Evolutionary conservation across 345 rosid species (phyloP).

Genomic region (Psidium guajava): DNA sequence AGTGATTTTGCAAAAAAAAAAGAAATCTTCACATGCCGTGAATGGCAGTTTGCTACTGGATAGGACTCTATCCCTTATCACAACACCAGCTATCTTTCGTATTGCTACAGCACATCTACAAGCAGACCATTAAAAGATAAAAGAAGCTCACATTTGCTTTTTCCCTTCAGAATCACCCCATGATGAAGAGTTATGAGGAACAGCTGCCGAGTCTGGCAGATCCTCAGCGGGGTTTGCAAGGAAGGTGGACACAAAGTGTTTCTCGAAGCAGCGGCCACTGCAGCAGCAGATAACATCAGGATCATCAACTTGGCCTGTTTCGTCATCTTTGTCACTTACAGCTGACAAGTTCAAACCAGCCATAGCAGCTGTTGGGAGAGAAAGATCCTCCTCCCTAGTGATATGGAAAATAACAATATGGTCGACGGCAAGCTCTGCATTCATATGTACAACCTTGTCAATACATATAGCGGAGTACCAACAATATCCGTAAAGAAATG

Average conservation of each 20-base stretch:
- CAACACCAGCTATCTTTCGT: neutral
- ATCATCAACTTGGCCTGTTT: conserved; percentile 35
- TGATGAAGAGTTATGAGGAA: conserved; percentile 71
- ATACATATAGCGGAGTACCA: too few relatives aligned
- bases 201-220: conserved; percentile 49
- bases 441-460: neutral
- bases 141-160: conserved; percentile 60
- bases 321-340: conserved; percentile 71
- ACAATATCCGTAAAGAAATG: too few relatives aligned
- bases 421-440: conserved; percentile 97
- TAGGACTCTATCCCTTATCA: neutral
- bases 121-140: neutral
- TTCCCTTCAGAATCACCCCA: conserved; percentile 99
- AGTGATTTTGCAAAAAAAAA: neutral
- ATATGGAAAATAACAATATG: conserved; percentile 90
- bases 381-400: conserved; percentile 89
- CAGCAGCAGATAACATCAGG: conserved; percentile 69
- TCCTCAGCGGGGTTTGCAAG: conserved; percentile 88
- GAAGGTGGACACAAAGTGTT: conserved; percentile 90
- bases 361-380: conserved; percentile 63
- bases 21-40: neutral
- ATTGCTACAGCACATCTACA: neutral
- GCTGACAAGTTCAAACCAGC: conserved; percentile 56
- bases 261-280: conserved; percentile 88
- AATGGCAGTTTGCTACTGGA: neutral